phyloP scores from a whole-genome alignment of 1,139 yeast genomes.

The Diutina pseudorugosa region DNA sequence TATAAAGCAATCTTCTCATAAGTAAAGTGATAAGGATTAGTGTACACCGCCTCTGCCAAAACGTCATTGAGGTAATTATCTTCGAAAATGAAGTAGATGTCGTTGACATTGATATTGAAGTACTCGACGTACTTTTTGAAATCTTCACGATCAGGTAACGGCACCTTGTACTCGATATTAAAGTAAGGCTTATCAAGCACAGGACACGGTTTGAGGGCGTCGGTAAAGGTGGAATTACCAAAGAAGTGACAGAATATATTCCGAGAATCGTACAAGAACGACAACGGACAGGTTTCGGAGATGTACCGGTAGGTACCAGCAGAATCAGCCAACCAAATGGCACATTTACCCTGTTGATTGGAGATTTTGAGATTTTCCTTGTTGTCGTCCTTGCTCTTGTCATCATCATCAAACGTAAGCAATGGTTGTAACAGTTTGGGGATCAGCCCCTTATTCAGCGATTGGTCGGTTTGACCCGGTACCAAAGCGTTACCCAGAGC shows the following conservation, averaged over 20 bases:
- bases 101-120: neutral
- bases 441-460: neutral
- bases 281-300: neutral
- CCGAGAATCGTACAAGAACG: neutral
- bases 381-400: neutral
- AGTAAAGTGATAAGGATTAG: neutral
- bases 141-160: neutral
- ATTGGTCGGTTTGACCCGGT: neutral
- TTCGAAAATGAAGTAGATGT: neutral
- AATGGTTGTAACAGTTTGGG: slow-evolving; percentile 1
- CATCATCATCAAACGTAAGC: neutral
- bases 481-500: neutral
- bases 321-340: slow-evolving; percentile 3
- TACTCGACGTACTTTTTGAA: neutral
- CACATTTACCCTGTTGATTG: slow-evolving; percentile 3
- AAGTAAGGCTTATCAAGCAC: slow-evolving; percentile 1
- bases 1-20: neutral
- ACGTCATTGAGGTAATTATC: neutral
- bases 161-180: neutral
- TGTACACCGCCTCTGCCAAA: neutral
- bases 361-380: neutral
- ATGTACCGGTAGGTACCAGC: slow-evolving; percentile 2
- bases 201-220: slow-evolving; percentile 1
- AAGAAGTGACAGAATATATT: neutral
- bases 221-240: neutral